These are phyloP conservation scores for Globisporangium takayamanum DNA, from an alignment of 352 stramenopile species.

Conservation along the genomic window DNA sequence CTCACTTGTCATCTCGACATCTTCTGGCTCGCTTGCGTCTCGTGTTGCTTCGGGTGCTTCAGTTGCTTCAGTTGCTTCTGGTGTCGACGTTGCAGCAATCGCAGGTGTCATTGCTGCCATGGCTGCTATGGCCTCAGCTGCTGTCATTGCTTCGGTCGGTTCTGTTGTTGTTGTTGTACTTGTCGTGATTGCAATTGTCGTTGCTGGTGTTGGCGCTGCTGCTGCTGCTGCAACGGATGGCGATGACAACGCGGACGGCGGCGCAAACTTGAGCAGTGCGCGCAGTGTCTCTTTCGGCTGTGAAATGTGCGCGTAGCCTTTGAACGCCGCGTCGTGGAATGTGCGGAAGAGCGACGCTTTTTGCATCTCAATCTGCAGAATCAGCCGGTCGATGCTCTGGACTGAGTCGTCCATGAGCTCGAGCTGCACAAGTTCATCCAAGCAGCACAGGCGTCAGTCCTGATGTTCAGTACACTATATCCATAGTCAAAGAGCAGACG, in stretches of 20 bases:
- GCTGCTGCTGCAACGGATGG: neutral
- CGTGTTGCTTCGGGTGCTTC: neutral
- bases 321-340: constrained; percentile 76
- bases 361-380: constrained; percentile 63
- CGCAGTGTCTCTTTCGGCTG: constrained; percentile 66
- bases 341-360: constrained; percentile 57
- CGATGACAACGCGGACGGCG: neutral
- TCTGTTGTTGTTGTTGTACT: too few species aligned
- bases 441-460: neutral
- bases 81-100: too few species aligned
- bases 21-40: neutral
- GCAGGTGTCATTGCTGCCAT: too few species aligned
- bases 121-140: too few species aligned
- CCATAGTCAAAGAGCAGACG: neutral
- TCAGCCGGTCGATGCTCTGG: constrained; percentile 50
- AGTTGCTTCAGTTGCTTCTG: neutral
- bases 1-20: too few species aligned
- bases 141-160: too few species aligned
- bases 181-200: too few species aligned
- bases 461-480: neutral
- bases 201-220: neutral
- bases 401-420: constrained; percentile 59
- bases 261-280: constrained; percentile 35
- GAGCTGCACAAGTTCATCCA: constrained; percentile 24
- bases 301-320: constrained; percentile 56